A percentile compares a stretch with the other conserved stretches of the same genome.
Evolutionary conservation across 148 eudicot species (phyloP).

Genomic region (Rhododendron williamsianum): DNA sequence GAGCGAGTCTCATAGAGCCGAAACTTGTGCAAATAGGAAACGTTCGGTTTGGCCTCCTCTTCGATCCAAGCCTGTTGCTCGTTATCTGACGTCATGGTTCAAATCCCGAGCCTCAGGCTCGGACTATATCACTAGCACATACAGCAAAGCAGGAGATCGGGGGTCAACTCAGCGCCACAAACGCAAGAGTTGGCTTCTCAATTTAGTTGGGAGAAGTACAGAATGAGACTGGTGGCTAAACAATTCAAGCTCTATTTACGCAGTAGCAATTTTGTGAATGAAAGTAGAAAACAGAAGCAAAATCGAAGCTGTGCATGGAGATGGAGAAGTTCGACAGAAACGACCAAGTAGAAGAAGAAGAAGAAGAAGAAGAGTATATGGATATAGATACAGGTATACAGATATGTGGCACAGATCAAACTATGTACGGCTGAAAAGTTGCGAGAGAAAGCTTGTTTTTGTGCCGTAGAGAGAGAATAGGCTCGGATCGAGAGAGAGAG

Average conservation of each 20-base stretch:
- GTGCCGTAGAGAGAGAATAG: not conserved
- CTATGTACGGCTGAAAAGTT: not conserved
- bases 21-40: constrained; percentile 52
- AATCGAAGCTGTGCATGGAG: not conserved
- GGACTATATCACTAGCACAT: constrained; percentile 21
- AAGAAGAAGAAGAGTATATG: not conserved
- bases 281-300: not conserved
- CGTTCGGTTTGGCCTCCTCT: constrained; percentile 22
- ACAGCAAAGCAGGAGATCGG: constrained; percentile 3
- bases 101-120: constrained; percentile 35
- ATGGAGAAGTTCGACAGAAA: not conserved
- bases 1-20: constrained; percentile 88
- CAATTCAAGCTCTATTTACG: not conserved
- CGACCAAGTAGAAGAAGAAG: not conserved
- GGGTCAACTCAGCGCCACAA: constrained; percentile 35
- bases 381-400: not conserved
- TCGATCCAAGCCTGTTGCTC: constrained; percentile 22
- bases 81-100: constrained; percentile 39
- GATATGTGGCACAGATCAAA: constrained; percentile 8
- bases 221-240: not conserved
- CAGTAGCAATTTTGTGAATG: not conserved
- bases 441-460: not conserved
- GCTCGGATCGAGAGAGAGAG: not conserved
- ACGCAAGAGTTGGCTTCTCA: constrained; percentile 13
- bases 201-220: not conserved